These are phyloP conservation scores for Boletus rubescentipes DNA, from an alignment of 768 basidiomycete genomes.

Conservation along the genomic window DNA sequence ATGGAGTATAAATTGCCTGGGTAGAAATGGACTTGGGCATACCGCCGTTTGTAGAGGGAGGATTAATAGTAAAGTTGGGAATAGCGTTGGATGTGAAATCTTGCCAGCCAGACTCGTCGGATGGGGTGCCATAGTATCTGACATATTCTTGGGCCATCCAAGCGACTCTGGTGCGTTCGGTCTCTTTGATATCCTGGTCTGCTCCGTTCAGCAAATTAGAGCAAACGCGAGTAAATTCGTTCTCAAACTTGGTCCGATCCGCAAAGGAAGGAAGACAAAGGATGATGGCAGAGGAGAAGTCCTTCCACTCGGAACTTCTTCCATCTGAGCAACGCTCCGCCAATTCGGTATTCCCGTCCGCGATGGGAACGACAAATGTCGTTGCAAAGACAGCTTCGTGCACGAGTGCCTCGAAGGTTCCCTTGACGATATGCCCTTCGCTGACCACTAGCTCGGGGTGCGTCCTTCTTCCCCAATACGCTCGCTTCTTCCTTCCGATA, in stretches of 20 bases:
- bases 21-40: constrained; percentile 49
- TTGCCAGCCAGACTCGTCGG: constrained; percentile 55
- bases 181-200: constrained; percentile 36
- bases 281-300: constrained; percentile 61
- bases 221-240: constrained; percentile 68
- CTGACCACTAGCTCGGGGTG: constrained; percentile 66
- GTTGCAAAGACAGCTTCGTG: constrained; percentile 84
- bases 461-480: constrained; percentile 74
- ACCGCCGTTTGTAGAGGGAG: constrained; percentile 25
- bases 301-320: constrained; percentile 49
- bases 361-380: constrained; percentile 42
- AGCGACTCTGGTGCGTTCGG: constrained; percentile 45
- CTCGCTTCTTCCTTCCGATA: constrained; percentile 53
- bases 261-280: constrained; percentile 59
- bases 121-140: constrained; percentile 52
- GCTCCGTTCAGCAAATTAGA: constrained; percentile 62
- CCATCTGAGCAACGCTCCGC: constrained; percentile 19
- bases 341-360: constrained; percentile 17
- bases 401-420: constrained; percentile 73
- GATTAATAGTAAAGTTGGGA: constrained; percentile 37
- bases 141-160: constrained; percentile 73
- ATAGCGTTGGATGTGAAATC: constrained; percentile 54
- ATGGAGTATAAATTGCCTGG: constrained; percentile 51
- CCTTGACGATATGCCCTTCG: constrained; percentile 51
- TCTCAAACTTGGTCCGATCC: constrained; percentile 58